Conservation (phyloP, 306 rosid genomes). For the Vigna radiata region DNA sequence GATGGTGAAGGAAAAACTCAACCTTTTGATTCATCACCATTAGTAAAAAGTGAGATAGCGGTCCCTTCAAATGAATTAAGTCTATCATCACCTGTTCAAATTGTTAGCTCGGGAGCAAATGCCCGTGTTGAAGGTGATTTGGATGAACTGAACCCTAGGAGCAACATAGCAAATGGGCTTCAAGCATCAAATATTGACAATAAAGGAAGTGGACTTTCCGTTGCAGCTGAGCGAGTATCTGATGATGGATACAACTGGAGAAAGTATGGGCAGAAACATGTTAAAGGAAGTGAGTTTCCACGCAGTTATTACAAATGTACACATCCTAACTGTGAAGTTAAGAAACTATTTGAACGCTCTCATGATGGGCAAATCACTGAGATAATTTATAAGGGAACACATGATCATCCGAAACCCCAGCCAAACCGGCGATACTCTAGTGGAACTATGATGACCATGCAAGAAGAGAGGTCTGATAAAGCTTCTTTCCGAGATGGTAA, state of each 20-base stretch:
- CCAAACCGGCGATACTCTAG: conserved; percentile 86
- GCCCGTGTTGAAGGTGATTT: conserved; percentile 65
- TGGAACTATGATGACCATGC: conserved; percentile 62
- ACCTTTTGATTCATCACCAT: conserved; percentile 53
- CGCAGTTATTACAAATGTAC: conserved; percentile 99
- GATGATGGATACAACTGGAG: conserved; percentile 99
- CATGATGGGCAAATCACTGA: conserved; percentile 96
- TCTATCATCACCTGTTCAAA: conserved; percentile 65
- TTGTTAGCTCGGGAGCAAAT: conserved; percentile 60
- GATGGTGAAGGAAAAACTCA: conserved; percentile 63
- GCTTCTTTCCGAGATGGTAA: conserved; percentile 81
- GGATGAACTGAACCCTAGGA: conserved; percentile 65
- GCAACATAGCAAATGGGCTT: conserved; percentile 56
- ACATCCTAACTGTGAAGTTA: conserved; percentile 98
- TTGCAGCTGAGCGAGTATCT: conserved; percentile 64
- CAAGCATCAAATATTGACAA: conserved; percentile 70
- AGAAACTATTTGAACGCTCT: conserved; percentile 95
- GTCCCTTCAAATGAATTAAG: conserved; percentile 68
- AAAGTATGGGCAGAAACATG: conserved; percentile 97
- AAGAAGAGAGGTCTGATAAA: conserved; percentile 83
- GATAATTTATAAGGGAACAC: conserved; percentile 96
- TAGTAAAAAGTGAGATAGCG: conserved; percentile 69
- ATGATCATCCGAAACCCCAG: conserved; percentile 98
- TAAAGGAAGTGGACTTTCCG: conserved; percentile 66
- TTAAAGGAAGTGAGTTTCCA: conserved; percentile 97